Percentiles rank a stretch among this genome's conserved stretches.
Conservation (phyloP, 1,139 yeast species). For the Yamadazyma dendronema region DNA sequence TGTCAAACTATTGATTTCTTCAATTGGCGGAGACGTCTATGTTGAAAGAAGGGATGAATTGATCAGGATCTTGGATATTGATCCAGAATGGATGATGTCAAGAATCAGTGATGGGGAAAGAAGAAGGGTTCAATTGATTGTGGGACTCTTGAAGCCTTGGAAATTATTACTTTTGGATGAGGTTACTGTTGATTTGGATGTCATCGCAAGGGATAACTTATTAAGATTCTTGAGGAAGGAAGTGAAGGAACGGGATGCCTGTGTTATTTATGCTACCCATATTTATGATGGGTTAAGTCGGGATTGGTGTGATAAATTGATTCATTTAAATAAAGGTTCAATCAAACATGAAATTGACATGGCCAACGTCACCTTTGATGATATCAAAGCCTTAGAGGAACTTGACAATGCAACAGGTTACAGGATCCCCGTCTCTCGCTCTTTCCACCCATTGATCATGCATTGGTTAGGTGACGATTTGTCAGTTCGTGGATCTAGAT, state of each 20-base stretch:
- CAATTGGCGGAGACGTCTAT: slow-evolving; percentile 78
- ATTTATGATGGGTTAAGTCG: slow-evolving; percentile 88
- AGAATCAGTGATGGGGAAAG: slow-evolving; percentile 92
- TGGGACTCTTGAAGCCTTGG: slow-evolving; percentile 95
- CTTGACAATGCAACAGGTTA: slow-evolving; percentile 17
- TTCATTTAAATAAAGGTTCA: slow-evolving; percentile 75
- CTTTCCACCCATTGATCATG: slow-evolving; percentile 70
- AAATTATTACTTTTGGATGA: slow-evolving; percentile 80
- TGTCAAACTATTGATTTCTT: slow-evolving; percentile 70
- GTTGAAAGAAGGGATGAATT: slow-evolving; percentile 75
- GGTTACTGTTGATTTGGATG: slow-evolving; percentile 95
- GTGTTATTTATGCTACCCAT: slow-evolving; percentile 90
- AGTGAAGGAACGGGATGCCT: slow-evolving; percentile 62
- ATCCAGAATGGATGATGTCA: slow-evolving; percentile 89
- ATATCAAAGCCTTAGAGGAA: slow-evolving; percentile 16
- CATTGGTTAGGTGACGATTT: slow-evolving; percentile 62
- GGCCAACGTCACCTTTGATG: slow-evolving; percentile 20
- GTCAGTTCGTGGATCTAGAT: slow-evolving; percentile 50
- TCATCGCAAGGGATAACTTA: slow-evolving; percentile 76
- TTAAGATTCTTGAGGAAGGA: slow-evolving; percentile 69
- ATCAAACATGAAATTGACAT: slow-evolving; percentile 27
- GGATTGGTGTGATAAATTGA: slow-evolving; percentile 80
- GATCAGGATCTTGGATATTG: slow-evolving; percentile 76
- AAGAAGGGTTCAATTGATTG: slow-evolving; percentile 85
- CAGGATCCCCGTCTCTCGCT: slow-evolving; percentile 44